These are phyloP conservation scores for Astrephomene gubernaculifera DNA, from an alignment of 139 green algal species.

Conservation along the genomic window DNA sequence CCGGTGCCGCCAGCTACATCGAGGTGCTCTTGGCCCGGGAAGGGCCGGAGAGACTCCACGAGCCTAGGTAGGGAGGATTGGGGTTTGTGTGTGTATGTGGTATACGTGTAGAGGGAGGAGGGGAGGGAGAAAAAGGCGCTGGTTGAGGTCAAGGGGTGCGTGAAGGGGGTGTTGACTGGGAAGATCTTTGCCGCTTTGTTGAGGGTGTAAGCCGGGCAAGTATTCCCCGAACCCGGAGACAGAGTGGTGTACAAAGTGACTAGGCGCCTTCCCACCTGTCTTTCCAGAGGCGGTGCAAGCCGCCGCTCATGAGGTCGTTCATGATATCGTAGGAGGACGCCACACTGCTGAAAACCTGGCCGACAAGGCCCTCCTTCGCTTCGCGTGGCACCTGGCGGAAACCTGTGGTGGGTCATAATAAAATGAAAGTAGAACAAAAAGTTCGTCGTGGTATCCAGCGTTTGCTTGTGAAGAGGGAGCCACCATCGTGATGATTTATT, in stretches of 20 bases:
- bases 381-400: constrained; percentile 72
- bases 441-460: neutral
- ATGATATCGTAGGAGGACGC: constrained; percentile 96
- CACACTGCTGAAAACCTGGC: constrained; percentile 93
- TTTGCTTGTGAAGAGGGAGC: neutral
- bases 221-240: no score
- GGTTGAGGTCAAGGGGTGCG: neutral
- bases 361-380: constrained; percentile 84
- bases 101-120: neutral
- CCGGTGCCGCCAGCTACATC: constrained; percentile 98
- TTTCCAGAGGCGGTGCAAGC: constrained; percentile 98
- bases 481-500: neutral
- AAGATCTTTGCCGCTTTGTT: no score
- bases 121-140: neutral
- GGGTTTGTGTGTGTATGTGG: neutral
- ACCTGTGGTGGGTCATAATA: constrained; percentile 48
- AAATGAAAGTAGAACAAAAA: neutral
- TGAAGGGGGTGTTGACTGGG: no score
- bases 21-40: constrained; percentile 92
- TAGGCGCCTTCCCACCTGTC: constrained; percentile 65
- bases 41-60: constrained; percentile 82
- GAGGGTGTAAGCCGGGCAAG: no score
- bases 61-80: constrained; percentile 64
- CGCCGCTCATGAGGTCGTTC: constrained; percentile 99
- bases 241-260: neutral